These are phyloP conservation scores for Phyllostachys edulis DNA, from an alignment of 176 grass and related monocot species.

Conservation along the genomic window DNA sequence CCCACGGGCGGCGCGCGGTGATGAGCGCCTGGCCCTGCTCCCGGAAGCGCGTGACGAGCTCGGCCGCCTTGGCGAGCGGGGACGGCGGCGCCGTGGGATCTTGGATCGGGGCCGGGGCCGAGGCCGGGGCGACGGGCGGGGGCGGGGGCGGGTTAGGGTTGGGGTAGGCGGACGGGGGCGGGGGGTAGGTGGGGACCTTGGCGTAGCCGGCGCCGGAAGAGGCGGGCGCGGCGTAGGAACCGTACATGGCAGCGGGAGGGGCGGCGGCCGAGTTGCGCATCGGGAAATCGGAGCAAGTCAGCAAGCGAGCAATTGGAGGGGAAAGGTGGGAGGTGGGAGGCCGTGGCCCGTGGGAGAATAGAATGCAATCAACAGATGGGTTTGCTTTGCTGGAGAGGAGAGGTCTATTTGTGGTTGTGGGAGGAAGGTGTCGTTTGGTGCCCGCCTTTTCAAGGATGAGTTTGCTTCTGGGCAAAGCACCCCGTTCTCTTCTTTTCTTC, in stretches of 20 bases:
- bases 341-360: not conserved
- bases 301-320: not conserved
- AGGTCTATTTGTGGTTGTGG: not conserved
- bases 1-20: conserved; percentile 74
- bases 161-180: conserved; percentile 47
- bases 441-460: not conserved
- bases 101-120: conserved; percentile 3
- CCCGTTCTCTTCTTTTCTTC: not conserved
- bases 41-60: conserved; percentile 60
- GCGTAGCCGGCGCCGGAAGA: conserved; percentile 31
- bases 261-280: conserved; percentile 33
- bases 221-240: conserved; percentile 35
- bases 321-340: conserved; percentile 32
- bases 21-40: conserved; percentile 75
- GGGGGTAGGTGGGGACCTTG: conserved; percentile 47
- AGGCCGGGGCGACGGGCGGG: not conserved
- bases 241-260: conserved; percentile 34
- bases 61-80: conserved; percentile 45
- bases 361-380: not conserved
- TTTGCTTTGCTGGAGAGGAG: conserved; percentile 2
- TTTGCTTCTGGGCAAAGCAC: conserved; percentile 5
- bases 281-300: not conserved
- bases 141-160: not conserved
- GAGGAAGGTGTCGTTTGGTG: not conserved
- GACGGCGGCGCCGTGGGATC: conserved; percentile 41